Conservation (phyloP, 768 basidiomycete genomes). For the Pleurotus salmoneostramineus region DNA sequence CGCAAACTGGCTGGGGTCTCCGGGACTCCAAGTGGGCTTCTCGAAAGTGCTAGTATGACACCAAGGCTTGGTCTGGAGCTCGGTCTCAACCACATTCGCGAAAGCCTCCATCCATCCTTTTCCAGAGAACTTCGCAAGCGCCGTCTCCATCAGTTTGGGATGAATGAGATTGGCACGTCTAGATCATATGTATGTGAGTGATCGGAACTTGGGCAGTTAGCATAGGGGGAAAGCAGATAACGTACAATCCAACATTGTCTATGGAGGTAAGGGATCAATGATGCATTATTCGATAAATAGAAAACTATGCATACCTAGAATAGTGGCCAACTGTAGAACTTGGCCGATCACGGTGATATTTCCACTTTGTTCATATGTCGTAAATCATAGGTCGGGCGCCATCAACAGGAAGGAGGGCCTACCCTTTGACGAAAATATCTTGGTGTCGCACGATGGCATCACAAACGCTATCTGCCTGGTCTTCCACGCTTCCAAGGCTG, state of each 20-base stretch:
- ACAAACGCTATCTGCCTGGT: slow-evolving; percentile 49
- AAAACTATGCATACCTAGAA: slow-evolving; percentile 30
- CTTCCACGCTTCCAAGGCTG: slow-evolving; percentile 35
- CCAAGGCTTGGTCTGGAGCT: slow-evolving; percentile 44
- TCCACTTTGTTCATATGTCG: slow-evolving; percentile 24
- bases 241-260: slow-evolving; percentile 45
- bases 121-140: slow-evolving; percentile 36
- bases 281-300: not conserved
- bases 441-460: slow-evolving; percentile 50
- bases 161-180: slow-evolving; percentile 42
- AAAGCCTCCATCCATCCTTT: slow-evolving; percentile 43
- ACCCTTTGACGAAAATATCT: slow-evolving; percentile 43
- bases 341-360: slow-evolving; percentile 49
- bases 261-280: not conserved
- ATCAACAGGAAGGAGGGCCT: not conserved
- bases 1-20: slow-evolving; percentile 42
- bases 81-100: slow-evolving; percentile 36
- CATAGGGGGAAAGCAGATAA: not conserved
- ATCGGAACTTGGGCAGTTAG: slow-evolving; percentile 5
- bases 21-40: slow-evolving; percentile 37
- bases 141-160: slow-evolving; percentile 34
- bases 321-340: slow-evolving; percentile 44
- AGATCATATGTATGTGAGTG: slow-evolving; percentile 1
- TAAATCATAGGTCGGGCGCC: not conserved
- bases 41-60: slow-evolving; percentile 48